Evolutionary conservation across 1,284 basidiomycete species (phyloP).

Genomic region (Erythrobasidium hasegawianum): DNA sequence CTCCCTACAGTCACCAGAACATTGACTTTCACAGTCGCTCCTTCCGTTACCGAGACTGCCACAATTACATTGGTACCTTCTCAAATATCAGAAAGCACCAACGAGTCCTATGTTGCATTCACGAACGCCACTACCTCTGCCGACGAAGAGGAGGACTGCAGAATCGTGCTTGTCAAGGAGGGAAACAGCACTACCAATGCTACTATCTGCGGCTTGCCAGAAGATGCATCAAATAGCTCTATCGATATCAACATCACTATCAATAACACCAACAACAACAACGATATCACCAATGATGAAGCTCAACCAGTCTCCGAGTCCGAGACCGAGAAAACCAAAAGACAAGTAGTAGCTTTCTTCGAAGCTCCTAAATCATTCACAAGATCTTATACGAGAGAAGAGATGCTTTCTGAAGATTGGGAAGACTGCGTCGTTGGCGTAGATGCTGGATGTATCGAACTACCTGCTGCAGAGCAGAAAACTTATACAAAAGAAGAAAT

Average conservation of each 20-base stretch:
- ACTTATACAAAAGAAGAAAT: background rate
- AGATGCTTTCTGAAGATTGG: slow-evolving; percentile 30
- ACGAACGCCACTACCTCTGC: background rate
- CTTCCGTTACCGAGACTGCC: slow-evolving; percentile 1
- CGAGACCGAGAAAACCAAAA: slow-evolving; percentile 4
- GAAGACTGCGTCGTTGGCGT: slow-evolving; percentile 32
- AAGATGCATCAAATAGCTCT: slow-evolving; percentile 6
- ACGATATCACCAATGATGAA: background rate
- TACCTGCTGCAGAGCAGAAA: background rate
- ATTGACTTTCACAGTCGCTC: slow-evolving; percentile 18
- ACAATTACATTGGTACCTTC: slow-evolving; percentile 23
- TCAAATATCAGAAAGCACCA: background rate
- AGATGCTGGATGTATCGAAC: slow-evolving; percentile 14
- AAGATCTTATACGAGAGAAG: slow-evolving; percentile 10
- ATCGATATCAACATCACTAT: slow-evolving; percentile 4
- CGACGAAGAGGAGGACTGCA: background rate
- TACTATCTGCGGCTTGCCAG: background rate
- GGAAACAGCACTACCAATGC: background rate
- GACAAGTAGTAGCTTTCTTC: slow-evolving; percentile 27
- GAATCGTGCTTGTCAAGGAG: no score
- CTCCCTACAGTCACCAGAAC: slow-evolving; percentile 3
- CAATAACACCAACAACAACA: background rate
- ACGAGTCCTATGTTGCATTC: slow-evolving; percentile 17
- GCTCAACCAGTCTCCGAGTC: background rate
- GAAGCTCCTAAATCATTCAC: slow-evolving; percentile 6